Conservation (phyloP, 1,284 basidiomycete genomes). For the Erythrobasidium hasegawianum region DNA sequence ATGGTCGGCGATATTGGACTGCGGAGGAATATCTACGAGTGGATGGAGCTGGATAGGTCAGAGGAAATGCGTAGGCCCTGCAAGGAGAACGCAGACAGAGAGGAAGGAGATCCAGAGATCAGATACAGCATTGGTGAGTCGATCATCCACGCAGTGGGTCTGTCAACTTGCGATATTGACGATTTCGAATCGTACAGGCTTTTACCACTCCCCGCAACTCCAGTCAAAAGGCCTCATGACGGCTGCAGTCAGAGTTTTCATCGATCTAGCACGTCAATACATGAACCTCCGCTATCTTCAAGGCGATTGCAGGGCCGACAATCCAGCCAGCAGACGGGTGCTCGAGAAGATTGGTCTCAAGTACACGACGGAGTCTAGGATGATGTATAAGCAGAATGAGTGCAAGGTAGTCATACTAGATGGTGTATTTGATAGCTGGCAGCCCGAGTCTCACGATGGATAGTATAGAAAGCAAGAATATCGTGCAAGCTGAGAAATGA, state of each 20-base stretch:
- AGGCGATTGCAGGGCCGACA: constrained; percentile 10
- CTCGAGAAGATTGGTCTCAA: constrained; percentile 16
- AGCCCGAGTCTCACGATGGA: no score
- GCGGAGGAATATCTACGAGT: constrained; percentile 21
- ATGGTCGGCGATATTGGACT: constrained; percentile 10
- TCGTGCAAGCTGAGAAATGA: no score
- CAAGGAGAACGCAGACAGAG: neutral
- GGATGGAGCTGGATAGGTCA: constrained; percentile 4
- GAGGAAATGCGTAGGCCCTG: neutral
- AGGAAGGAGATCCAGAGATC: constrained; percentile 7
- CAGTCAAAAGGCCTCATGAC: constrained; percentile 19
- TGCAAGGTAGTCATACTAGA: no score
- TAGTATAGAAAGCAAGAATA: no score
- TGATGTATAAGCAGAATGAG: constrained; percentile 1
- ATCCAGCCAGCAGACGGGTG: constrained; percentile 22
- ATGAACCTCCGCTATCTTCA: constrained; percentile 10
- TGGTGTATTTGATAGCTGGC: no score
- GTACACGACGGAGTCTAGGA: neutral
- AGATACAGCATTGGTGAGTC: constrained; percentile 20
- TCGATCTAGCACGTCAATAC: constrained; percentile 10
- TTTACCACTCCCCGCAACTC: no score
- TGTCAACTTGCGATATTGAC: no score
- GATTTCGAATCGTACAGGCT: no score
- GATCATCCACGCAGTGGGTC: no score
- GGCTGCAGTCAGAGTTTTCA: neutral